A percentile compares a stretch with the other conserved stretches of the same genome.
phyloP scores from a whole-genome alignment of 106 monocot genomes.

The Chionographis japonica region DNA sequence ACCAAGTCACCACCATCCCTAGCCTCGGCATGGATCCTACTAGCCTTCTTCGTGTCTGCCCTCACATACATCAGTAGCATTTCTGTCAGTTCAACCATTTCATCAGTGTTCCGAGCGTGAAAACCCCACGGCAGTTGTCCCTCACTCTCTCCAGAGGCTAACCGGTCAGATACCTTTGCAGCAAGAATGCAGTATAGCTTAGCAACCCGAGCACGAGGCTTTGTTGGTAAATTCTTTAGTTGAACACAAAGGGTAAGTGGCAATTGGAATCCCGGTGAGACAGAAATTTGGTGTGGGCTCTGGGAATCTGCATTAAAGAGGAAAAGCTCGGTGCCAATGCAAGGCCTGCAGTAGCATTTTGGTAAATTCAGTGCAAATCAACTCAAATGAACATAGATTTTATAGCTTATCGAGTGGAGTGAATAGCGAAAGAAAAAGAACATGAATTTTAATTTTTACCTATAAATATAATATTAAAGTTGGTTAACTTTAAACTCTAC shows the following conservation, averaged over 20 bases:
- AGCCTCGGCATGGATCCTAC: background rate
- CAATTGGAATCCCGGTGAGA: conserved; percentile 29
- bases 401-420: background rate
- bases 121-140: conserved; percentile 13
- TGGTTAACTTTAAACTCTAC: no score
- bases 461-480: background rate
- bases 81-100: conserved; percentile 35
- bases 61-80: conserved; percentile 24
- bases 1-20: conserved; percentile 10
- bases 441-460: background rate
- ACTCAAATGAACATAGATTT: background rate
- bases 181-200: conserved; percentile 56
- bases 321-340: conserved; percentile 60
- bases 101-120: conserved; percentile 18
- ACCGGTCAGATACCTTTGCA: conserved; percentile 16
- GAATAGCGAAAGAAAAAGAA: background rate
- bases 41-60: background rate
- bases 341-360: conserved; percentile 46
- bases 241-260: conserved; percentile 62
- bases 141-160: background rate
- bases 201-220: conserved; percentile 6
- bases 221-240: conserved; percentile 27
- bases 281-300: conserved; percentile 17
- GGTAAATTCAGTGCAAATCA: background rate
- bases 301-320: conserved; percentile 31